Conservation (phyloP, 257 asterid genomes). For the Datura wrightii region DNA sequence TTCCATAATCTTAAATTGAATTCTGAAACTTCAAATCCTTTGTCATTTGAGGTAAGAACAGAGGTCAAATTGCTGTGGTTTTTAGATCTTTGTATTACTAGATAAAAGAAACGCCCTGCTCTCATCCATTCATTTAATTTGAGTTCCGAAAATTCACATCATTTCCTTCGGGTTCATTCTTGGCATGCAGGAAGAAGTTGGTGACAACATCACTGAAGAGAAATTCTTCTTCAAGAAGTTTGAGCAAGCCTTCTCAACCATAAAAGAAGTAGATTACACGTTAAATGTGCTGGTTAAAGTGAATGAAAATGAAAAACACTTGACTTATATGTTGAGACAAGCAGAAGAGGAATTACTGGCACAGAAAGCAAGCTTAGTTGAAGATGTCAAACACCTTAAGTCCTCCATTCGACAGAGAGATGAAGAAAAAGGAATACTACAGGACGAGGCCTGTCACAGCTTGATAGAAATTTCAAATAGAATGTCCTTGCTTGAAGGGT, state of each 20-base stretch:
- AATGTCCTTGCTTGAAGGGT: constrained; percentile 57
- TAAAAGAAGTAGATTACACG: constrained; percentile 66
- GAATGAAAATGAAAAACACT: constrained; percentile 60
- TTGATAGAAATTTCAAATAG: constrained; percentile 46
- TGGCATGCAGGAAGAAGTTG: constrained; percentile 46
- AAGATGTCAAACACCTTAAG: constrained; percentile 57
- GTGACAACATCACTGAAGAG: constrained; percentile 40
- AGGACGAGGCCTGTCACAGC: constrained; percentile 46
- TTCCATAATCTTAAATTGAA: background rate
- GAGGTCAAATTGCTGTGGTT: background rate
- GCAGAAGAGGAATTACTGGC: constrained; percentile 55
- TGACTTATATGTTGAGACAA: constrained; percentile 59
- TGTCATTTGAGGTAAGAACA: background rate
- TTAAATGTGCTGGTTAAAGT: constrained; percentile 59
- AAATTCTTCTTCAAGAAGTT: constrained; percentile 57
- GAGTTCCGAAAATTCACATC: constrained; percentile 22
- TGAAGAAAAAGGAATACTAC: constrained; percentile 48
- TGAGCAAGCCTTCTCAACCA: constrained; percentile 64
- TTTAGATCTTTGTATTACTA: constrained; percentile 11
- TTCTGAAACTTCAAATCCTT: background rate
- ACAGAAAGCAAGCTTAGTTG: constrained; percentile 56
- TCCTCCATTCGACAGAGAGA: constrained; percentile 43
- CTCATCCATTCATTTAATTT: constrained; percentile 14
- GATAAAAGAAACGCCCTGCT: background rate
- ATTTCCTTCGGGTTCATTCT: background rate